Evolutionary conservation across 2,329 filamentous ascomycete species (phyloP).

Genomic region (Pseudogymnoascus sp.): DNA sequence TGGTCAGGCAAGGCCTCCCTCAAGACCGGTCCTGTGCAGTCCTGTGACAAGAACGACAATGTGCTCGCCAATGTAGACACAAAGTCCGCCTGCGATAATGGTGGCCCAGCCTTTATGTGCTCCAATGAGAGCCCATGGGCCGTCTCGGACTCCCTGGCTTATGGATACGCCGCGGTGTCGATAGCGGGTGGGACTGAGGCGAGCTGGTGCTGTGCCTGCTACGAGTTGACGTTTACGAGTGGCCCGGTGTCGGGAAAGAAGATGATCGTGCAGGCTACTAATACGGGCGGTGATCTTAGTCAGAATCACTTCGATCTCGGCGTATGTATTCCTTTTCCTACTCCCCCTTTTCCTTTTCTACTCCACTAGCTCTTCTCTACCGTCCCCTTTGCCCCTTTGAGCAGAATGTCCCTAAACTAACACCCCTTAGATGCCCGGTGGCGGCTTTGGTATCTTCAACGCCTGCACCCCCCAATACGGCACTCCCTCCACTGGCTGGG

Average conservation of each 20-base stretch:
- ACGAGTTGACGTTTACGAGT: slow-evolving; percentile 39
- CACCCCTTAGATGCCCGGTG: slow-evolving; percentile 39
- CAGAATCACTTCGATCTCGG: slow-evolving; percentile 50
- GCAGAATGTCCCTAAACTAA: background rate
- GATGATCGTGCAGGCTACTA: slow-evolving; percentile 56
- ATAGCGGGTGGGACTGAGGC: slow-evolving; percentile 46
- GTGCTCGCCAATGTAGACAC: slow-evolving; percentile 42
- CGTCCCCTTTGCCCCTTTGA: background rate
- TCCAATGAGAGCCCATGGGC: slow-evolving; percentile 54
- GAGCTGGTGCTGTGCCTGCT: slow-evolving; percentile 60
- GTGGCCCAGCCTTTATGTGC: slow-evolving; percentile 52
- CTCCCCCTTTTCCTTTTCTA: background rate
- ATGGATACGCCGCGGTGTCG: slow-evolving; percentile 55
- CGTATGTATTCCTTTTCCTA: slow-evolving; percentile 15
- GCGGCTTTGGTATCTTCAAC: slow-evolving; percentile 47
- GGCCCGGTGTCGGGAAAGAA: slow-evolving; percentile 48
- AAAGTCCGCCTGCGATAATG: slow-evolving; percentile 43
- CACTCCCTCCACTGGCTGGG: slow-evolving; percentile 33
- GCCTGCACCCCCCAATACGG: slow-evolving; percentile 42
- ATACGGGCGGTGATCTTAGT: slow-evolving; percentile 50
- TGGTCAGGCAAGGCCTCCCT: slow-evolving; percentile 50
- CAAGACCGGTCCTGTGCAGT: slow-evolving; percentile 38
- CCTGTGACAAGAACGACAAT: slow-evolving; percentile 47
- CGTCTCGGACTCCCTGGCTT: slow-evolving; percentile 47
- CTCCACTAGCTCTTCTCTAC: background rate